phyloP scores from a whole-genome alignment of 202 grass and related monocot genomes.

The Eragrostis tef region DNA sequence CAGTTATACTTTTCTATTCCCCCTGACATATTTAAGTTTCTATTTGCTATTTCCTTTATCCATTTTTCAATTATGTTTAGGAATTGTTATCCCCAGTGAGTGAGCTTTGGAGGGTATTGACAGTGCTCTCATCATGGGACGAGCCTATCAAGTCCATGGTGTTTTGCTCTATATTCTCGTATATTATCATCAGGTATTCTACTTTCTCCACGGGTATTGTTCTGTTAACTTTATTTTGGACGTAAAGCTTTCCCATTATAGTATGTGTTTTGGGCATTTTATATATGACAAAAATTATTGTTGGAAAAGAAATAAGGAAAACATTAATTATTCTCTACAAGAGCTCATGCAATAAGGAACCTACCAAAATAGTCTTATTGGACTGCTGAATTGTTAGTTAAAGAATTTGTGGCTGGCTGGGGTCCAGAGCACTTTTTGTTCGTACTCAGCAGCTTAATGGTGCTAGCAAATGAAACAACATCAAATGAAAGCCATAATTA shows the following conservation, averaged over 20 bases:
- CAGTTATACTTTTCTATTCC: not conserved
- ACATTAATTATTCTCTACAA: not conserved
- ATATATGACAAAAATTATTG: slow-evolving; percentile 4
- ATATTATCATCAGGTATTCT: slow-evolving; percentile 76
- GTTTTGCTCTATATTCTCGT: slow-evolving; percentile 78
- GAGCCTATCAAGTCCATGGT: slow-evolving; percentile 79
- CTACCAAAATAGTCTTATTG: slow-evolving; percentile 24
- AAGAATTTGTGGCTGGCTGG: slow-evolving; percentile 9
- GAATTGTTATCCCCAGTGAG: slow-evolving; percentile 76
- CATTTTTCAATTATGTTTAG: slow-evolving; percentile 51
- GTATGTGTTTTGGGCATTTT: slow-evolving; percentile 11
- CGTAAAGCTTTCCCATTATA: slow-evolving; percentile 12
- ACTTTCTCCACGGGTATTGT: slow-evolving; percentile 33
- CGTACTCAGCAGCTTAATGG: not conserved
- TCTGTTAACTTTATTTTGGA: slow-evolving; percentile 20
- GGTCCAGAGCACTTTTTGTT: slow-evolving; percentile 24
- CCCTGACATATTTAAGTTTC: slow-evolving; percentile 14
- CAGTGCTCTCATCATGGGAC: slow-evolving; percentile 77
- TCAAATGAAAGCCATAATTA: not conserved
- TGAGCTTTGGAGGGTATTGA: slow-evolving; percentile 73
- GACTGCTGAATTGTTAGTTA: slow-evolving; percentile 25
- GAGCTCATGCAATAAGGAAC: slow-evolving; percentile 22
- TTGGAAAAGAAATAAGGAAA: not conserved
- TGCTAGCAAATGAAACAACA: slow-evolving; percentile 9
- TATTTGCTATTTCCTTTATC: slow-evolving; percentile 25